A percentile compares a stretch with the other conserved stretches of the same genome.
Evolutionary conservation across 495 filamentous ascomycete species (phyloP).

Genomic region (Neurospora intermedia): DNA sequence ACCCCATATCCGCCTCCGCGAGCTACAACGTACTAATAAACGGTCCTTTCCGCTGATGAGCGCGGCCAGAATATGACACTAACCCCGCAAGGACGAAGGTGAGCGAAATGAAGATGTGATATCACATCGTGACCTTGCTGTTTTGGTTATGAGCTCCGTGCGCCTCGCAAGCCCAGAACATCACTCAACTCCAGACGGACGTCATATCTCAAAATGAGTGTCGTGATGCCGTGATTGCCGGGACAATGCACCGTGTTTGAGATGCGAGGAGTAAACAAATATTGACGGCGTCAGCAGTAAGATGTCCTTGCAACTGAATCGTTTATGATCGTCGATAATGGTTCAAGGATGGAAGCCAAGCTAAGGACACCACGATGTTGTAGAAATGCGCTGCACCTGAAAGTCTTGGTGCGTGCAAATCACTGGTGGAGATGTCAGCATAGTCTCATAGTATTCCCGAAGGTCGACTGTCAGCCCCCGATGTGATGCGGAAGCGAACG

Average conservation of each 20-base stretch:
- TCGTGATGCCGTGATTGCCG: not conserved
- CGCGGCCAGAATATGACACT: not conserved
- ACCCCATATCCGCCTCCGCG: not conserved
- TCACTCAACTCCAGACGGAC: not conserved
- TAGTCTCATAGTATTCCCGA: not conserved
- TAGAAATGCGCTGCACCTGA: not conserved
- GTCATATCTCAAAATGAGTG: not conserved
- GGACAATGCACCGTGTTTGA: not conserved
- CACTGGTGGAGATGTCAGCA: not conserved
- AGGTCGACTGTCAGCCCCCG: not conserved
- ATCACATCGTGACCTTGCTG: not conserved
- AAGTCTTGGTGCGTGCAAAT: not conserved
- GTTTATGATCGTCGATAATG: not conserved
- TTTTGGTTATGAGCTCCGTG: not conserved
- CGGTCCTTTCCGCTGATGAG: not conserved
- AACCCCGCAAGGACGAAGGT: not conserved
- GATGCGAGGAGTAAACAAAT: not conserved
- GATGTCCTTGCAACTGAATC: not conserved
- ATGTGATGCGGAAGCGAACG: not conserved
- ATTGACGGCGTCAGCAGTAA: not conserved
- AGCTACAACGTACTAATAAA: not conserved
- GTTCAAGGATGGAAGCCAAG: not conserved
- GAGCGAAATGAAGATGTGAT: not conserved
- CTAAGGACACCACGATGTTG: too few species aligned
- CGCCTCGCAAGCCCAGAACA: not conserved